phyloP scores from a whole-genome alignment of 345 rosid species.

The Brassica juncea region DNA sequence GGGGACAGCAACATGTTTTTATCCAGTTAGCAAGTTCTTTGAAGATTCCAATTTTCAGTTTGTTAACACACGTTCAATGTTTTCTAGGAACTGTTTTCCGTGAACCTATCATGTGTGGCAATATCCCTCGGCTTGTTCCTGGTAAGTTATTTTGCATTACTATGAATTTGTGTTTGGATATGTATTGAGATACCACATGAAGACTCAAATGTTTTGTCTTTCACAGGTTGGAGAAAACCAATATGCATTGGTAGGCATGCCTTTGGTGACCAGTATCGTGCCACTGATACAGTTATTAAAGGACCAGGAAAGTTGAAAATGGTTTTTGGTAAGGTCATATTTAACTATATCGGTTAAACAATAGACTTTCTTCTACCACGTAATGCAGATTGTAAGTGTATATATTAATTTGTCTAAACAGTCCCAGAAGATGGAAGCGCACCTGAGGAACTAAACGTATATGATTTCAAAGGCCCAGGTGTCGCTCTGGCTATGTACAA shows the following conservation, averaged over 20 bases:
- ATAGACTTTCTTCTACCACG: neutral
- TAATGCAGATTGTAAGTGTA: conserved; percentile 16
- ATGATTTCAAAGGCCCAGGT: conserved; percentile 90
- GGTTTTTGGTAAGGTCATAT: conserved; percentile 72
- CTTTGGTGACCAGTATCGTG: conserved; percentile 98
- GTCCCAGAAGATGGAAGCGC: conserved; percentile 74
- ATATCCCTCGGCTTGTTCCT: conserved; percentile 86
- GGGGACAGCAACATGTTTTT: neutral
- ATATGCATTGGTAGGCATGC: conserved; percentile 99
- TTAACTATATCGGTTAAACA: conserved; percentile 22
- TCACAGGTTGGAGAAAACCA: conserved; percentile 88
- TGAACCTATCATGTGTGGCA: conserved; percentile 86
- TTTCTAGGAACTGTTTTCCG: conserved; percentile 89
- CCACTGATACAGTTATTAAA: conserved; percentile 67
- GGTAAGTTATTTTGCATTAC: conserved; percentile 49
- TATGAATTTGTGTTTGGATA: neutral
- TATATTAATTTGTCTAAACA: conserved; percentile 36
- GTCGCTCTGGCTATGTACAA: conserved; percentile 96
- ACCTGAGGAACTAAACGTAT: conserved; percentile 71
- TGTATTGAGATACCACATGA: conserved; percentile 1
- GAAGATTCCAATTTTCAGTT: neutral
- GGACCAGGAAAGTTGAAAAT: conserved; percentile 97
- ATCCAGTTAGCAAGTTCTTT: conserved; percentile 9
- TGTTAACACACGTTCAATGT: conserved; percentile 33
- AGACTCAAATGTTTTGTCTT: conserved; percentile 22